Evolutionary conservation across 768 basidiomycete genomes (phyloP).

Genomic region (Coprinopsis marcescibilis): DNA sequence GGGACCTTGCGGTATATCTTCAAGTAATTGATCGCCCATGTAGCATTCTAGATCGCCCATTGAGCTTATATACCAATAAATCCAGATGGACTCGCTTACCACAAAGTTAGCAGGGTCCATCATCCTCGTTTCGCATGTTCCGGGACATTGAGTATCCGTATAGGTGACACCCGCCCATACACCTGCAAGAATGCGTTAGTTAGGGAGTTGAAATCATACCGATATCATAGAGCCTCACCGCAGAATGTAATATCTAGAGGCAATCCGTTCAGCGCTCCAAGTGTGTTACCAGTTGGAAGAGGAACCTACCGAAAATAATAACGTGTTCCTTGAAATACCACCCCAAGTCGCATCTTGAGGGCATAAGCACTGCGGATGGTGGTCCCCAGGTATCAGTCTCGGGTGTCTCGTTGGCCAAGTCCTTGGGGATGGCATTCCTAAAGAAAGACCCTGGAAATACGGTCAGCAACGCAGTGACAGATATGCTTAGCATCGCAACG

Average conservation of each 20-base stretch:
- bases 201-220: neutral
- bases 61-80: neutral
- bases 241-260: slow-evolving; percentile 78
- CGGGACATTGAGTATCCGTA: slow-evolving; percentile 61
- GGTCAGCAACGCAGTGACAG: slow-evolving; percentile 5
- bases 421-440: slow-evolving; percentile 67
- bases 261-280: neutral
- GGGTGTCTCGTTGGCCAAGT: slow-evolving; percentile 57
- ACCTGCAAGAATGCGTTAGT: slow-evolving; percentile 48
- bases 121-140: slow-evolving; percentile 24
- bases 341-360: slow-evolving; percentile 51
- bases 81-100: slow-evolving; percentile 34
- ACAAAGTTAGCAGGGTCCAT: slow-evolving; percentile 29
- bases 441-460: slow-evolving; percentile 68
- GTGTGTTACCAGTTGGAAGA: slow-evolving; percentile 19
- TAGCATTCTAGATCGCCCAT: slow-evolving; percentile 69
- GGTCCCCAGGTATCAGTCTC: slow-evolving; percentile 64
- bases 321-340: slow-evolving; percentile 63
- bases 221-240: slow-evolving; percentile 37
- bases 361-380: slow-evolving; percentile 60
- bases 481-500: slow-evolving; percentile 21
- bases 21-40: slow-evolving; percentile 76
- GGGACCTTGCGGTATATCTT: slow-evolving; percentile 65
- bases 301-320: slow-evolving; percentile 63
- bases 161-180: slow-evolving; percentile 85